Percentiles rank a stretch among this genome's conserved stretches.
phyloP scores from a whole-genome alignment of 1,284 basidiomycete species.

The Rhodofomes roseus region DNA sequence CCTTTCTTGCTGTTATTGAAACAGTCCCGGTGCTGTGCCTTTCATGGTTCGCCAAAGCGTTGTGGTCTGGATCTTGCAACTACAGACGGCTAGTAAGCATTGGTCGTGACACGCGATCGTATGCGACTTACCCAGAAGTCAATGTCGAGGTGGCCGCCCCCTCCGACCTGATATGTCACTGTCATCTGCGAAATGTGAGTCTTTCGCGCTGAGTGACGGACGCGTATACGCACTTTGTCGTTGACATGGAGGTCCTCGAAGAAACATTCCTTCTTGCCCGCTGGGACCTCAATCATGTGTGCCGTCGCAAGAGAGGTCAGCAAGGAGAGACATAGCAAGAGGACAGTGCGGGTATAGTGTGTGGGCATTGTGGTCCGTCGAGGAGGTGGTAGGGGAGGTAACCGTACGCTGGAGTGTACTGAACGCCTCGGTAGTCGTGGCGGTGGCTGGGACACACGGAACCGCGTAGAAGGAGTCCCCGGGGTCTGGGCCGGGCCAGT shows the following conservation, averaged over 20 bases:
- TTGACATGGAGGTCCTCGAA: conserved; percentile 95
- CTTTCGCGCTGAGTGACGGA: background rate
- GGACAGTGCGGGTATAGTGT: conserved; percentile 31
- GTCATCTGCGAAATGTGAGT: conserved; percentile 74
- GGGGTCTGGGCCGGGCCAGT: conserved; percentile 15
- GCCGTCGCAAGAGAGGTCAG: conserved; percentile 47
- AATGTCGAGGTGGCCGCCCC: conserved; percentile 94
- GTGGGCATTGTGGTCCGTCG: conserved; percentile 32
- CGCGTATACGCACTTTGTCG: conserved; percentile 68
- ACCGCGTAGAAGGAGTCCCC: conserved; percentile 2
- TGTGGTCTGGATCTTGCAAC: conserved; percentile 76
- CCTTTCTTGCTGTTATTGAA: conserved; percentile 81
- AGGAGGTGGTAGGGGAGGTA: background rate
- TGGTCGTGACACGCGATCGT: background rate
- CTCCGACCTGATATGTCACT: conserved; percentile 97
- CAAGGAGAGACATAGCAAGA: conserved; percentile 30
- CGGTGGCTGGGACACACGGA: background rate
- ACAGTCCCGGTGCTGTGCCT: conserved; percentile 89
- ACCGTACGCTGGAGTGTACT: background rate
- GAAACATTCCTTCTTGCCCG: conserved; percentile 92
- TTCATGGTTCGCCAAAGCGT: conserved; percentile 73
- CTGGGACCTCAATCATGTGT: conserved; percentile 70
- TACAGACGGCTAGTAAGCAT: conserved; percentile 27
- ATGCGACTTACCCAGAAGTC: conserved; percentile 85
- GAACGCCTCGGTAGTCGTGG: background rate